These are phyloP conservation scores for Erodium maritimum DNA, from an alignment of 345 rosid species.

Conservation along the genomic window DNA sequence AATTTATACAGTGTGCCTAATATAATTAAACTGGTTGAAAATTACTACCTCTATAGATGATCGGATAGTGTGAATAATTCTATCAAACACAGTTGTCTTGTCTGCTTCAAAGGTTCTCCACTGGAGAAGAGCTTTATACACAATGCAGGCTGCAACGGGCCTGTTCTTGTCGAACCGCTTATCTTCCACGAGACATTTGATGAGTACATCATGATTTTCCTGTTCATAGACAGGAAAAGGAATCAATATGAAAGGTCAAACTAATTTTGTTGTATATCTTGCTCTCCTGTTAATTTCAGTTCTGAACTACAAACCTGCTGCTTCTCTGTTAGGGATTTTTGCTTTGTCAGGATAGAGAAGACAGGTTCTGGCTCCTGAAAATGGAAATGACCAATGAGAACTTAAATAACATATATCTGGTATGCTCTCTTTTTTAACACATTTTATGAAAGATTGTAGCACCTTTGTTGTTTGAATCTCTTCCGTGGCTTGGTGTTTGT, in stretches of 20 bases:
- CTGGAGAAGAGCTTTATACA: constrained; percentile 44
- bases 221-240: constrained; percentile 13
- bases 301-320: constrained; percentile 28
- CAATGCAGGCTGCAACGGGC: constrained; percentile 44
- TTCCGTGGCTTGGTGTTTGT: constrained; percentile 26
- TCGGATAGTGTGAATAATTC: constrained; percentile 38
- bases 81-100: constrained; percentile 47
- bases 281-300: constrained; percentile 1
- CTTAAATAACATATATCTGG: not conserved
- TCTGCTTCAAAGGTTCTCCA: constrained; percentile 67
- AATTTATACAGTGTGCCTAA: not conserved
- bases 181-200: constrained; percentile 37
- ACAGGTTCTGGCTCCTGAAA: constrained; percentile 32
- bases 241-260: constrained; percentile 5
- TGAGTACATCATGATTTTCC: constrained; percentile 48
- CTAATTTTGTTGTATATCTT: not conserved
- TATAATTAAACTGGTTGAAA: constrained; percentile 1
- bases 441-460: constrained; percentile 4
- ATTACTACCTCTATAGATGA: constrained; percentile 35
- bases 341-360: constrained; percentile 27
- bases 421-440: not conserved
- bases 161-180: constrained; percentile 34
- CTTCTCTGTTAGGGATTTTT: constrained; percentile 43
- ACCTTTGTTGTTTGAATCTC: constrained; percentile 30
- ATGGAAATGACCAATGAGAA: constrained; percentile 7